Evolutionary conservation across 495 filamentous ascomycete species (phyloP), one percentile per base, ranked within the genome.

Genomic region (Penicilliopsis zonata): DNA sequence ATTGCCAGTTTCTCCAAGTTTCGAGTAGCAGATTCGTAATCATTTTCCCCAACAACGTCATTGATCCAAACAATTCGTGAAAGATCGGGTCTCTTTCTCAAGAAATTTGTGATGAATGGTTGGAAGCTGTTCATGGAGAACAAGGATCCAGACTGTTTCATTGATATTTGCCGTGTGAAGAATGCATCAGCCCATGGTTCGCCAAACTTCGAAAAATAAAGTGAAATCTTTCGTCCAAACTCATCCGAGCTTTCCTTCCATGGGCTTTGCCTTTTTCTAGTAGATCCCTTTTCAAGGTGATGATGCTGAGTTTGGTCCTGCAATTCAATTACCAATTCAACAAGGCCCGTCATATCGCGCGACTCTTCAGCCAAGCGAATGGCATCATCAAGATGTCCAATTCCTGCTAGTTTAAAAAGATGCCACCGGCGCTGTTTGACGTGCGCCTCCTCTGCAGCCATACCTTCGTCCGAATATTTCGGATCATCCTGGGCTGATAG

Each of bases 31-130:
- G 61, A 59, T 19, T 59, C 54, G 36, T 76, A 82, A 31, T 84
- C 64, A 34, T 72, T 61, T 46, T 79, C 71, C 13, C 63, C 52
- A 24, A 66, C 53, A 7, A 87, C 67, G 32, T 88, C 82, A 49
- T 88, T 82, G 53, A 92, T 84, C 84, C 84, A 92, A 13, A 72
- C 61, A 14, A 88, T 52, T 43, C 80, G 80, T 33, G 72, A 70
- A 13, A 76, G 70, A 38, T 70, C 57, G 2, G 67, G 66, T 43
- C 72, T 67, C 10, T 55, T 63, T 13, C 76, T 66, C 25, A 88
- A 60, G 43, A 78, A 88, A 18, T 57, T 56, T 0, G 81, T 86
- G 13, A 78, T 57, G 41, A 69, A 72, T 16, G 55, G 45, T 42
- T 68, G 67, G 40, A 69, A 66, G 18, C 75, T 69, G 12, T 69